A percentile compares a stretch with the other conserved stretches of the same genome.
These are phyloP conservation scores for Perilla frutescens DNA, from an alignment of 257 asterid species.

Conservation along the genomic window DNA sequence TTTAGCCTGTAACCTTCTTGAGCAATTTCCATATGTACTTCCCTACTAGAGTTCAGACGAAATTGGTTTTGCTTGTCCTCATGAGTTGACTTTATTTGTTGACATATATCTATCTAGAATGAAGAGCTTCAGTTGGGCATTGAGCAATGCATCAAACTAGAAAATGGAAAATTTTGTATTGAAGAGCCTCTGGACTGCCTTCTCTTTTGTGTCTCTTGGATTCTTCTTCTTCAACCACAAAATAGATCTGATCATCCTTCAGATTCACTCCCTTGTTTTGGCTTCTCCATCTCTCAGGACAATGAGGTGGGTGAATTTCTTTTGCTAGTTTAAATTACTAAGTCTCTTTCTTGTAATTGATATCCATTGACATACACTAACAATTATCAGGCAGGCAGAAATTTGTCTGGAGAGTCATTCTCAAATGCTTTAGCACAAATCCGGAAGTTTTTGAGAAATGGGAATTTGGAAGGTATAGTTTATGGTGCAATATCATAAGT, in stretches of 20 bases:
- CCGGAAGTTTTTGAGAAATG: constrained; percentile 65
- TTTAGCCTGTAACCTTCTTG: constrained; percentile 17
- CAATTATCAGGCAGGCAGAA: constrained; percentile 59
- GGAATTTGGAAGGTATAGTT: constrained; percentile 66
- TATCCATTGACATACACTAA: constrained; percentile 16
- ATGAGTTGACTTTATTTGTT: constrained; percentile 6
- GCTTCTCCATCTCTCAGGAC: constrained; percentile 89
- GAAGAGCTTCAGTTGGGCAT: constrained; percentile 56
- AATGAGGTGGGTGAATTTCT: constrained; percentile 58
- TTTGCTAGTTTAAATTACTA: constrained; percentile 24
- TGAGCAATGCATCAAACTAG: constrained; percentile 65
- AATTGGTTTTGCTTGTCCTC: constrained; percentile 1
- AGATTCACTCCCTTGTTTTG: constrained; percentile 70
- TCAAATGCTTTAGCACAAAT: constrained; percentile 62
- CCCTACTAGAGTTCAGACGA: constrained; percentile 17
- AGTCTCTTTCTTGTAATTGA: constrained; percentile 31
- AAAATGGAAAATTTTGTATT: constrained; percentile 56
- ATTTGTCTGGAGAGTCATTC: constrained; percentile 61
- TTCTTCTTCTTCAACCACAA: constrained; percentile 84
- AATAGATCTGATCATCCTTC: constrained; percentile 56
- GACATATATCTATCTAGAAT: constrained; percentile 55
- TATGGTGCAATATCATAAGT: constrained; percentile 25
- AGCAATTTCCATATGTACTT: constrained; percentile 16
- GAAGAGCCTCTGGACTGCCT: constrained; percentile 88
- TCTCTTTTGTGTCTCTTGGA: constrained; percentile 80